Evolutionary conservation across 495 filamentous ascomycete genomes (phyloP), one percentile per base, ranked within the genome.

Genomic region (Pseudotulostoma volvatum): DNA sequence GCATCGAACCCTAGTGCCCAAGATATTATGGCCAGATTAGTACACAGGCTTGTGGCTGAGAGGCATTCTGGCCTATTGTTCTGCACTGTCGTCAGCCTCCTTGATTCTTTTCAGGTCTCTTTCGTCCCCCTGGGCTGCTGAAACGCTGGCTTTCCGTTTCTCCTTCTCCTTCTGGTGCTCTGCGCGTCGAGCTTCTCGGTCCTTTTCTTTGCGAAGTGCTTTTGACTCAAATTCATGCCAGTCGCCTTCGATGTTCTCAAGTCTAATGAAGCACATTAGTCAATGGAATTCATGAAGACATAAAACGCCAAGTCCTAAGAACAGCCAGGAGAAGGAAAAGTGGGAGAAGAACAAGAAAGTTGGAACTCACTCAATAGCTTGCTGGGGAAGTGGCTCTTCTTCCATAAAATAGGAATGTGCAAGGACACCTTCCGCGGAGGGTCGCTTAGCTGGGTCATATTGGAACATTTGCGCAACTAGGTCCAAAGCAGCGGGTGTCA

Each of bases 151-250:
- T 43, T 63, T 67, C 33, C 63, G 56, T 60, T 55, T 76, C 59
- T 56, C 66, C 48, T 60, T 76, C 45, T 70, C 67, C 43, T 57
- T 63, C 37, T 74, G 62, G 31, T 70, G 59, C 36, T 70, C 66
- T 1, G 59, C 64, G 9, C 77, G 74, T 18, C 71, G 67, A 18
- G 74, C 77, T 50, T 94, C 86, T 53, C 76, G 76, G 54, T 93
- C 87, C 47, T 81, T 85, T 54, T 93, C 87, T 46, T 87, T 88
- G 31, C 92, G 74, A 11, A 92, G 67, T 14, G 87, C 85, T 64
- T 99, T 99, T 16, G 83, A 92, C 64, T 99, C 92, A 52, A 95
- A 94, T 52, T 99, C 92, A 48, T 99, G 92, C 92, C 92, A 99
- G 47, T 99, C 92, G 31, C 92, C 92, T 51, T 86, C 73, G 16